Conservation (phyloP, 305 asterid genomes). For the Fraxinus latifolia region DNA sequence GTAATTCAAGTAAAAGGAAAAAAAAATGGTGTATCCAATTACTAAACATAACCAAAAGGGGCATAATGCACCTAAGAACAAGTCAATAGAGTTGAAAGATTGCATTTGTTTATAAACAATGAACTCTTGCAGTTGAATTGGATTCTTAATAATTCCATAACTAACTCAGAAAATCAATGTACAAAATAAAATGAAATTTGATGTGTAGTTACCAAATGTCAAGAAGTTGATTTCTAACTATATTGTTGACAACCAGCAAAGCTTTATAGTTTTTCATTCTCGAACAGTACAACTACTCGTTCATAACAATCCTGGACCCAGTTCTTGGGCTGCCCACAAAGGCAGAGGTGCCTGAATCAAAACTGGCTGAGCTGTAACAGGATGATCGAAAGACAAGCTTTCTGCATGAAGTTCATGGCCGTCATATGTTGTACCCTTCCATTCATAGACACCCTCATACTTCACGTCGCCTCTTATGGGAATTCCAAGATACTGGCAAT, state of each 20-base stretch:
- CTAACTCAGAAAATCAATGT: not conserved
- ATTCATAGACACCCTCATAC: conserved; percentile 79
- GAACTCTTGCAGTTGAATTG: not conserved
- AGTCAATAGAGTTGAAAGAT: not conserved
- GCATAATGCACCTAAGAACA: not conserved
- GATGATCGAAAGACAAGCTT: conserved; percentile 80
- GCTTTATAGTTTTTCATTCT: not conserved
- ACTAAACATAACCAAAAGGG: not conserved
- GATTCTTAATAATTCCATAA: not conserved
- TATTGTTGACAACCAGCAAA: not conserved
- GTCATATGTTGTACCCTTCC: conserved; percentile 55
- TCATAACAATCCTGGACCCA: not conserved
- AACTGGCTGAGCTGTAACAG: conserved; percentile 53
- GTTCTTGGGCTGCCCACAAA: conserved; percentile 53
- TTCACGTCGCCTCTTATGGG: conserved; percentile 83
- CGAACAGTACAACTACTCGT: not conserved
- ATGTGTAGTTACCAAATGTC: not conserved
- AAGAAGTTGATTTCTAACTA: not conserved
- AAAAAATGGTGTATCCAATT: not conserved
- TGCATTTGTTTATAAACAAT: not conserved
- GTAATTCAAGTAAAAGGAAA: not conserved
- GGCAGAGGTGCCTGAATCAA: conserved; percentile 72
- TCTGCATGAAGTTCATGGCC: conserved; percentile 93
- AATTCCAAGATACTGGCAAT: conserved; percentile 84
- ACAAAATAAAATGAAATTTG: not conserved